These are phyloP conservation scores for Fusarium lyarnte DNA, from an alignment of 2,329 filamentous ascomycete species.

Conservation along the genomic window DNA sequence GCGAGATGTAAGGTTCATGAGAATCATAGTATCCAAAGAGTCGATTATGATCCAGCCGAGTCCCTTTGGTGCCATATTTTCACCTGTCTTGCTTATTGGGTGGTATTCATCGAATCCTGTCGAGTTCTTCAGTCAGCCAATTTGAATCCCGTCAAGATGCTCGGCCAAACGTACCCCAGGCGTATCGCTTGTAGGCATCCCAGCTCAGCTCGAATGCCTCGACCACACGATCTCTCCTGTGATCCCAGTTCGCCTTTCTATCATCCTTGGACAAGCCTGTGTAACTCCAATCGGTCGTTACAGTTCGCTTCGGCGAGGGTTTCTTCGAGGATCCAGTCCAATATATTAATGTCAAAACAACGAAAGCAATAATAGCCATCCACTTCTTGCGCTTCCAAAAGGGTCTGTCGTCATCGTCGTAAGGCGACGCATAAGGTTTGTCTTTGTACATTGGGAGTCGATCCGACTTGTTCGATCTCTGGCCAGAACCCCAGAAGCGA, in stretches of 20 bases:
- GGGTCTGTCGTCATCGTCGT: conserved; percentile 61
- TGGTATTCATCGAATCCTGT: conserved; percentile 85
- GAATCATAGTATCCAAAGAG: conserved; percentile 92
- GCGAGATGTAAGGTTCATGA: conserved; percentile 95
- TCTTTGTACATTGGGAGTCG: conserved; percentile 96
- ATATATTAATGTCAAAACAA: conserved; percentile 71
- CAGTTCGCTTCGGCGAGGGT: conserved; percentile 49
- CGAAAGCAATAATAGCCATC: conserved; percentile 60
- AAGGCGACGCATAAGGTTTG: conserved; percentile 81
- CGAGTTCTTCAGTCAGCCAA: conserved; percentile 42
- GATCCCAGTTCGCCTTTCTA: conserved; percentile 74
- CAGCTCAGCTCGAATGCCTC: conserved; percentile 93
- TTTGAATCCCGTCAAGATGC: background rate
- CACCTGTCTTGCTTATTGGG: conserved; percentile 80
- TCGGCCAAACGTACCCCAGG: conserved; percentile 77
- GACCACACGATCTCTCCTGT: conserved; percentile 81
- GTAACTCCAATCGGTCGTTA: conserved; percentile 66
- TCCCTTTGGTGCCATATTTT: conserved; percentile 86
- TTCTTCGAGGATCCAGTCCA: conserved; percentile 68
- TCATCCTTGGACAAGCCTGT: conserved; percentile 59
- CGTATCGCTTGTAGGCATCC: conserved; percentile 91
- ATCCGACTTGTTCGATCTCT: conserved; percentile 49
- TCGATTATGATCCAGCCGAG: conserved; percentile 99
- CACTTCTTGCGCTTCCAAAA: conserved; percentile 72
- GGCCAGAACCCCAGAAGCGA: conserved; percentile 67